Evolutionary conservation across 106 monocot genomes (phyloP), one percentile per base, ranked within the genome.

Genomic region (Ottelia alismoides): DNA sequence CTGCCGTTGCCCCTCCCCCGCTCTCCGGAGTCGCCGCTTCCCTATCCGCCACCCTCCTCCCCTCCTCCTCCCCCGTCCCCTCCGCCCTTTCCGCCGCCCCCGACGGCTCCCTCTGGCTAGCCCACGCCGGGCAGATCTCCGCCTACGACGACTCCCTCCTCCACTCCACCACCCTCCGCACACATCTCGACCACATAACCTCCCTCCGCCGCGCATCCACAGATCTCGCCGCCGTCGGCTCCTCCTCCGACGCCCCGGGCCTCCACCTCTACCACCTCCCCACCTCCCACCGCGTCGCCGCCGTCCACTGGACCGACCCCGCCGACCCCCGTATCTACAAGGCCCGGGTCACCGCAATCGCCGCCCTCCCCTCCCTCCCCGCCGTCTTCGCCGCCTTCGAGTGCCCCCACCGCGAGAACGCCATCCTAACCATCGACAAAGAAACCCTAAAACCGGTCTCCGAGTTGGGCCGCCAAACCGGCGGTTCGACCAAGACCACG

Each of bases 71-170:
- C 59, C 71, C 60, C 28, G 25, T 74, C 19, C 49, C 81, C 47
- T 65, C 84, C 19, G 72, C 88, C 50, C 35, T 84, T 29, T 65
- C 74, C 20, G 70, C 82, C 14, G 69, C 55, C 11, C 44, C 47
- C 9, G 77, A 88, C 49, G 85, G 85, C 14, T 85, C 94, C 29
- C 19, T 96, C 57, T 96, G 81, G 81, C 51, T 96, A 49, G 88
- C 84, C 27, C 94, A 96, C 58, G 84, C 65, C 26, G 94, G 94
- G 26, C 85, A 81, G 78, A 79, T 96, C 74, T 88, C 94, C 44
- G 45, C 60, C 62, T 96, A 85, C 68, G 84, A 81, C 43, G 76
- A 71, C 58, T 66, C 23, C 28, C 84, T 96, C 40, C 21, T 62
- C 66, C 81, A 79, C 73, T 30, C 54, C 51, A 45, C 51, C 65